Evolutionary conservation across 306 rosid species (phyloP), one percentile per base, ranked within the genome.

Genomic region (Aeschynomene evenia): DNA sequence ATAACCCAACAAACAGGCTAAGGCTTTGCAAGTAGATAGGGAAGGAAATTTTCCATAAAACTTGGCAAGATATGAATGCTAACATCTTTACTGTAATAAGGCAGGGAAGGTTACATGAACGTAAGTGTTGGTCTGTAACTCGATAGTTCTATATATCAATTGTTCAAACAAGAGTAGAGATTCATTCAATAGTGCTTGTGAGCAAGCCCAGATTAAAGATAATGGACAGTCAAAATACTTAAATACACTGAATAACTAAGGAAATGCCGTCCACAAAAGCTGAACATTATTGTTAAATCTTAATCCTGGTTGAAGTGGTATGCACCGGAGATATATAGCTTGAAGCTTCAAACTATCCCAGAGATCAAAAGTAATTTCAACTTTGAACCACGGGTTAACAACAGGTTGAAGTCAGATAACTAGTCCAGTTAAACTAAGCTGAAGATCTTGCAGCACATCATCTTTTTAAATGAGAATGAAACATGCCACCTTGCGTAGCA

Each of bases 11-110:
- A 63, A 19, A 37, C 18, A 16, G 42, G 14, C 21, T n/a, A 5
- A 5, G 58, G 31, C 1, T 20, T 3, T 1, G 14, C 28, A 72
- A 50, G 53, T 50, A 46, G 52, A 48, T 2, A 49, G 3, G 21
- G 21, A 34, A 21, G 4, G 33, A 40, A 15, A 36, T 2, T 12
- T 53, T 19, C 12, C 49, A 33, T 23, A 61, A 40, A 71, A 55
- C 65, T 43, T 13, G 20, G 22, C 12, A 40, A 62, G 33, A 77
- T 26, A 52, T 62, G 23, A 67, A 58, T 31, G 52, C 42, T 29
- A 52, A 24, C 26, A 33, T 22, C 15, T 33, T 24, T 20, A 52
- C 36, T 34, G 14, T 9, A 39, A 26, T 19, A 9, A 19, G 34
- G 8, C 3, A 36, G 53, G 24, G 16, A 11, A 29, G 42, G 28